phyloP scores from a whole-genome alignment of 148 eudicot species.

The Rhododendron ovatum region DNA sequence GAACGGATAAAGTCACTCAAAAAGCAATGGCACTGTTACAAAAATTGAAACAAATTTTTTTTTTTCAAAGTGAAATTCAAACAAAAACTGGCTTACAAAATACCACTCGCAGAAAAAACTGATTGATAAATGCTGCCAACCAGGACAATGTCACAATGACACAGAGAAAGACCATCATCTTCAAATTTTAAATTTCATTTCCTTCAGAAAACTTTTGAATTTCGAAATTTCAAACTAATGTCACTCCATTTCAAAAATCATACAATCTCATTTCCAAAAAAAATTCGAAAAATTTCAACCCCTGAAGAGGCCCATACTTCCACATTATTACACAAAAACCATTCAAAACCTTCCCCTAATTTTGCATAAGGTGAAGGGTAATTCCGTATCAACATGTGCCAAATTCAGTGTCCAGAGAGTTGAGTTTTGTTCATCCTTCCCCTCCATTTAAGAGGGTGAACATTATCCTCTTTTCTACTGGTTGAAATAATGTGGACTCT shows the following conservation, averaged over 20 bases:
- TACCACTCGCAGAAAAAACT: too few relatives aligned
- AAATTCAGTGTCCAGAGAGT: neutral
- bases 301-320: neutral
- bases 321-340: neutral
- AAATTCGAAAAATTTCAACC: neutral
- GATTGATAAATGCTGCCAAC: neutral
- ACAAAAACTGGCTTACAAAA: neutral
- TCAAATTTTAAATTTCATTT: neutral
- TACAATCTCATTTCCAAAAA: too few relatives aligned
- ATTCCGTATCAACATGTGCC: neutral
- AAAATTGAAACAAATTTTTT: too few relatives aligned
- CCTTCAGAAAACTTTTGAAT: neutral
- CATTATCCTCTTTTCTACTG: neutral
- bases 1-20: too few relatives aligned
- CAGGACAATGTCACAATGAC: neutral
- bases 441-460: too few relatives aligned
- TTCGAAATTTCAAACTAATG: neutral
- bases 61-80: neutral
- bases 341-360: neutral
- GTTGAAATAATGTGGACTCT: too few relatives aligned
- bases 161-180: neutral
- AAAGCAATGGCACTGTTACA: too few relatives aligned
- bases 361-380: neutral
- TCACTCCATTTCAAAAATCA: neutral
- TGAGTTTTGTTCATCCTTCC: too few relatives aligned